Conservation (phyloP, 768 basidiomycete species). For the Neoboletus magnificus region DNA sequence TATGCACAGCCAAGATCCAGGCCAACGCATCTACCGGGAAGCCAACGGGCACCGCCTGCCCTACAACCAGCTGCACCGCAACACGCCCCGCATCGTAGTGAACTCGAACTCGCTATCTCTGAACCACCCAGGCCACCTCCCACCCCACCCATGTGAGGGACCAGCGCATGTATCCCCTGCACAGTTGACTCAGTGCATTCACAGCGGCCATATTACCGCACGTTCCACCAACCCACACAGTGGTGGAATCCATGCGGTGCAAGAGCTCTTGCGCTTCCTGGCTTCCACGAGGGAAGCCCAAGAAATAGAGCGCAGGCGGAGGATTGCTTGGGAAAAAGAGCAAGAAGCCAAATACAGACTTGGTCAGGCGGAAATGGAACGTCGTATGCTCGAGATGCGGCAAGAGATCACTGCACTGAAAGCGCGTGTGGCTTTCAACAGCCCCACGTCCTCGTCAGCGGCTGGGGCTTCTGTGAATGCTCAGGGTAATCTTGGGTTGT, state of each 20-base stretch:
- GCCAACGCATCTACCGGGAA: slow-evolving; percentile 10
- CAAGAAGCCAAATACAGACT: slow-evolving; percentile 59
- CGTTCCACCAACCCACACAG: slow-evolving; percentile 31
- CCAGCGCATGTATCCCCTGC: neutral
- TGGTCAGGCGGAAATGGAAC: slow-evolving; percentile 57
- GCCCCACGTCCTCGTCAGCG: slow-evolving; percentile 6
- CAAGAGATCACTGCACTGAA: slow-evolving; percentile 49
- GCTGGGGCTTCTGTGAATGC: neutral
- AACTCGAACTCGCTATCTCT: slow-evolving; percentile 59
- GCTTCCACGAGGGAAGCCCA: slow-evolving; percentile 56
- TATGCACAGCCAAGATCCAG: slow-evolving; percentile 44
- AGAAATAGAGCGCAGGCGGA: slow-evolving; percentile 56
- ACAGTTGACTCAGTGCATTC: neutral
- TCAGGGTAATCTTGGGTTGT: neutral
- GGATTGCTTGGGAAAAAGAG: slow-evolving; percentile 65
- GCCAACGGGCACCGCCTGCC: slow-evolving; percentile 25
- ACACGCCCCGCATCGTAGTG: slow-evolving; percentile 57
- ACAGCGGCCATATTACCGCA: slow-evolving; percentile 8
- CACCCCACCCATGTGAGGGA: slow-evolving; percentile 38
- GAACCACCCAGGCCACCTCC: slow-evolving; percentile 36
- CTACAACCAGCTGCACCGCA: slow-evolving; percentile 34
- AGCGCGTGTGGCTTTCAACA: slow-evolving; percentile 34
- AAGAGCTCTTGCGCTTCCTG: slow-evolving; percentile 59
- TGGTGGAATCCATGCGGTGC: slow-evolving; percentile 44
- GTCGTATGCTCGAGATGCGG: slow-evolving; percentile 51